phyloP scores from a whole-genome alignment of 331 rosid genomes.

The Malus hybrid region DNA sequence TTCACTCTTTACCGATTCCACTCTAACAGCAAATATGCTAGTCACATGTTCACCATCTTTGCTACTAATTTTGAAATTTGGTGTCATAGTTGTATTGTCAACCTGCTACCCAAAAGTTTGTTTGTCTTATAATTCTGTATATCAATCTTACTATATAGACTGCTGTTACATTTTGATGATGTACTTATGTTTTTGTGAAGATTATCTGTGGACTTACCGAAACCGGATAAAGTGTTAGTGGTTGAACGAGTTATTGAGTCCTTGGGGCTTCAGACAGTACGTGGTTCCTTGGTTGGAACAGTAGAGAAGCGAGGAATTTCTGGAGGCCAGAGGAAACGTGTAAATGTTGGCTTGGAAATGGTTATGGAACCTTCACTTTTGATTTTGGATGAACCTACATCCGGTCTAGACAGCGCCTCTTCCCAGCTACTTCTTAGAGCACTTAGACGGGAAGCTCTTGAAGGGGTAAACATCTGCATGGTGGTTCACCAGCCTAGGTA shows the following conservation, averaged over 20 bases:
- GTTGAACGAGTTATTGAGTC: constrained; percentile 87
- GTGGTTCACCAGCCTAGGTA: constrained; percentile 99
- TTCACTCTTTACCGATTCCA: constrained; percentile 18
- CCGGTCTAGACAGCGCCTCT: constrained; percentile 98
- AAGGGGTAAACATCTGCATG: constrained; percentile 90
- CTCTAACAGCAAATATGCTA: background rate
- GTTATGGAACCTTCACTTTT: constrained; percentile 98
- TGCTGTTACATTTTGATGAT: constrained; percentile 17
- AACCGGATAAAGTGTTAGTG: constrained; percentile 75
- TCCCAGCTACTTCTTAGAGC: constrained; percentile 92
- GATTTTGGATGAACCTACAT: constrained; percentile 93
- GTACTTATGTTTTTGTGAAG: constrained; percentile 28
- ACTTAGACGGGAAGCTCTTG: constrained; percentile 91
- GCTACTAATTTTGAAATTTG: background rate
- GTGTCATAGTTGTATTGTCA: background rate
- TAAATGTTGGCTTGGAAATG: constrained; percentile 96
- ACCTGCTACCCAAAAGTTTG: background rate
- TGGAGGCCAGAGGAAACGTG: constrained; percentile 96
- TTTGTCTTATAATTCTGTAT: constrained; percentile 4
- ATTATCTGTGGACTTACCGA: constrained; percentile 57
- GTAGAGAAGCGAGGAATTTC: constrained; percentile 94
- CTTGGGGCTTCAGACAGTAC: constrained; percentile 87
- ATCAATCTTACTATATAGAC: constrained; percentile 2
- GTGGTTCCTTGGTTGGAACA: constrained; percentile 83
- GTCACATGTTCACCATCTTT: background rate